phyloP scores from a whole-genome alignment of 805 yeast species.

The Candida alai region DNA sequence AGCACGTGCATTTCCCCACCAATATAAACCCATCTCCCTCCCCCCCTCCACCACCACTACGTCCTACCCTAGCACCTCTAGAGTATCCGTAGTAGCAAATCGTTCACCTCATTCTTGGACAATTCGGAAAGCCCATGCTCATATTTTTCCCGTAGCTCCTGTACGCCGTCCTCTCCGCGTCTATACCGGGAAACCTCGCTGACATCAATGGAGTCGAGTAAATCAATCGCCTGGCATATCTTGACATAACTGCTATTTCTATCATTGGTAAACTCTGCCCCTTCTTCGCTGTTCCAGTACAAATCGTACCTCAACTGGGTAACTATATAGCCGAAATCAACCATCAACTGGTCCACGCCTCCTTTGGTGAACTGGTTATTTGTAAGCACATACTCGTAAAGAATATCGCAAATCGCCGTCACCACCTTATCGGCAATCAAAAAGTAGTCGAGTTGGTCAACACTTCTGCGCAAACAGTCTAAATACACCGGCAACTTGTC shows the following conservation, averaged over 20 bases:
- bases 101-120: constrained; percentile 19
- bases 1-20: no score
- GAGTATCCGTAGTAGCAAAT: constrained; percentile 25
- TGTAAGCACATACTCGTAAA: constrained; percentile 36
- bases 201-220: constrained; percentile 23
- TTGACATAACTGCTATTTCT: constrained; percentile 21
- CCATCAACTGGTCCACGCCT: constrained; percentile 31
- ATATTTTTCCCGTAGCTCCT: constrained; percentile 12
- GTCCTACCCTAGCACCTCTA: neutral
- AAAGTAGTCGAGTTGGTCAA: constrained; percentile 30
- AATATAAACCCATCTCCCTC: no score
- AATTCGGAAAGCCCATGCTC: constrained; percentile 15
- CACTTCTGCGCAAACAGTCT: constrained; percentile 16
- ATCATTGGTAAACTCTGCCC: constrained; percentile 16
- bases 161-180: constrained; percentile 13
- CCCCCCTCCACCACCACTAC: no score
- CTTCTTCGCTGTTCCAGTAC: constrained; percentile 5
- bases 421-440: constrained; percentile 24
- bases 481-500: constrained; percentile 24
- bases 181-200: constrained; percentile 16
- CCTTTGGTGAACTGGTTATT: constrained; percentile 31
- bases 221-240: constrained; percentile 26
- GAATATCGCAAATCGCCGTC: constrained; percentile 22
- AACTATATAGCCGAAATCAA: constrained; percentile 24
- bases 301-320: constrained; percentile 13